A percentile compares a stretch with the other conserved stretches of the same genome.
Conservation (phyloP, 352 stramenopile genomes). For the Phytophthora tentaculata region DNA sequence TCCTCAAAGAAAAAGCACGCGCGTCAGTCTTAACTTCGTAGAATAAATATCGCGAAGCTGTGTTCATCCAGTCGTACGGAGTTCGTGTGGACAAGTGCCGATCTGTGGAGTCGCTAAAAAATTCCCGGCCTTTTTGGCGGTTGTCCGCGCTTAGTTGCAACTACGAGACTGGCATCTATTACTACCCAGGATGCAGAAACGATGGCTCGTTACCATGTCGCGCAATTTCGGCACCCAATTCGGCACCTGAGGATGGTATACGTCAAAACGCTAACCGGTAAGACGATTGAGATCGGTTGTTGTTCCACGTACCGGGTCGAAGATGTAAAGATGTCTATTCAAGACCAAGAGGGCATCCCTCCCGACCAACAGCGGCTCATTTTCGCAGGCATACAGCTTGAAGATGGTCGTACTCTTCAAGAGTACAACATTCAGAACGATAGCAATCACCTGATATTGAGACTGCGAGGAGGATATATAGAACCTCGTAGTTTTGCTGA, state of each 20-base stretch:
- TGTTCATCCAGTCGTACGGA: neutral
- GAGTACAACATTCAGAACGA: slow-evolving; percentile 13
- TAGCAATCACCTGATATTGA: neutral
- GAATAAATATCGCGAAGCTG: neutral
- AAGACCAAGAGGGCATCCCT: slow-evolving; percentile 12
- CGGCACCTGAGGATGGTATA: neutral
- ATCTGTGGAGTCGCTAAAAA: neutral
- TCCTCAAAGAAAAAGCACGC: neutral
- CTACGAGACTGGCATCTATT: neutral
- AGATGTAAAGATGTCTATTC: slow-evolving; percentile 5
- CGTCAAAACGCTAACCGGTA: slow-evolving; percentile 4
- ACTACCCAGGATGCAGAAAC: no score
- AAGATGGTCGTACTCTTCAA: slow-evolving; percentile 10
- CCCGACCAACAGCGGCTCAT: slow-evolving; percentile 9
- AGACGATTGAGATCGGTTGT: neutral
- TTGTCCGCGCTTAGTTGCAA: slow-evolving; percentile 3
- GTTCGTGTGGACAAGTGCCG: neutral
- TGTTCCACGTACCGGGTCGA: neutral
- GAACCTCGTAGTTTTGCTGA: slow-evolving; percentile 6
- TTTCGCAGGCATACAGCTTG: slow-evolving; percentile 8
- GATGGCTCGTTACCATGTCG: no score
- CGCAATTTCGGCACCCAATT: no score
- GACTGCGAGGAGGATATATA: neutral
- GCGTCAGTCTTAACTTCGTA: neutral
- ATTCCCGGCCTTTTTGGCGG: neutral